These are phyloP conservation scores for Chlorencoelia australis DNA, from an alignment of 2,329 filamentous ascomycete species.

Conservation along the genomic window DNA sequence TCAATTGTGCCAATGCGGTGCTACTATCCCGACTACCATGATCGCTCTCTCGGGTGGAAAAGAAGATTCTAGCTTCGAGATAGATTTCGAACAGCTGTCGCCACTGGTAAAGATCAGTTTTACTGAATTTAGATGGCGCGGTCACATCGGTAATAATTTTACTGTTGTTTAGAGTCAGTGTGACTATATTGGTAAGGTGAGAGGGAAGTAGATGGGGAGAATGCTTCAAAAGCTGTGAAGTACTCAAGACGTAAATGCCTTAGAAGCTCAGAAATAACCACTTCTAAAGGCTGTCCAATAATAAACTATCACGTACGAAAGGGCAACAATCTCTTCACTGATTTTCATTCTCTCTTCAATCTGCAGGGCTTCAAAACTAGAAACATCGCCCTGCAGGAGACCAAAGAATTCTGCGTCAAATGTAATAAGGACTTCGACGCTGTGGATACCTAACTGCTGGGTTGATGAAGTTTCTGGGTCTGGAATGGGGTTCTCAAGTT, in stretches of 20 bases:
- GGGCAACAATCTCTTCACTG: conserved; percentile 47
- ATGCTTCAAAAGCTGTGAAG: too few relatives aligned
- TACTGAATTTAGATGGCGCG: conserved; percentile 50
- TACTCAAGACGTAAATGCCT: too few relatives aligned
- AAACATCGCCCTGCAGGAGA: conserved; percentile 60
- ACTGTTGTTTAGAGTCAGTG: neutral
- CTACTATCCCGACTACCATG: conserved; percentile 56
- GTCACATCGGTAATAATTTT: conserved; percentile 45
- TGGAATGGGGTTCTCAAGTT: too few relatives aligned
- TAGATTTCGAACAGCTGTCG: conserved; percentile 75
- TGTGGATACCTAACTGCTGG: too few relatives aligned
- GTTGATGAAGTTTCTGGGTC: too few relatives aligned
- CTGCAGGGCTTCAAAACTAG: conserved; percentile 53
- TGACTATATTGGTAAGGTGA: too few relatives aligned
- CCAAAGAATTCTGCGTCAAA: conserved; percentile 76
- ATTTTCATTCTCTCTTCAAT: conserved; percentile 50
- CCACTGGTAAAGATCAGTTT: conserved; percentile 65
- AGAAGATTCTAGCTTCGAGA: conserved; percentile 70
- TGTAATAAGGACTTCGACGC: conserved; percentile 68
- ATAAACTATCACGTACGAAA: conserved; percentile 56
- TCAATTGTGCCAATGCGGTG: conserved; percentile 55
- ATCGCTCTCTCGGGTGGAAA: conserved; percentile 63
- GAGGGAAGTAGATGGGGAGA: too few relatives aligned
- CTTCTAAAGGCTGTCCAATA: too few relatives aligned
- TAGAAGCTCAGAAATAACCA: conserved; percentile 8